Evolutionary conservation across 495 filamentous ascomycete genomes (phyloP).

Genomic region (Sabuloglossum arenarium): DNA sequence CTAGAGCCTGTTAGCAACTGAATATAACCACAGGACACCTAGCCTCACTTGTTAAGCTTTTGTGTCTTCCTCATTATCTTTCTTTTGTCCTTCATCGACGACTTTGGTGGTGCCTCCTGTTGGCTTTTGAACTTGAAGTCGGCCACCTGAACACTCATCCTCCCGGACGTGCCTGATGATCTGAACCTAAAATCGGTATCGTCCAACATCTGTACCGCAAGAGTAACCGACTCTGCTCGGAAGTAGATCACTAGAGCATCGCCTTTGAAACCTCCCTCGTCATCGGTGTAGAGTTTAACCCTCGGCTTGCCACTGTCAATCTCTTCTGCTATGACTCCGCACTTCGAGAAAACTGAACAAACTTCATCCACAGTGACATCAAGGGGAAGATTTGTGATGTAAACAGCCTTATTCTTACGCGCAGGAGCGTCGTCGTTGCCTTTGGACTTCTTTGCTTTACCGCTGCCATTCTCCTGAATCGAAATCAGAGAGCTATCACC

Average conservation of each 20-base stretch:
- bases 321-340: conserved; percentile 84
- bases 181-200: conserved; percentile 67
- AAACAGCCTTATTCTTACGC: conserved; percentile 61
- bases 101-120: conserved; percentile 32
- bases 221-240: conserved; percentile 69
- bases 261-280: conserved; percentile 70
- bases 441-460: conserved; percentile 29
- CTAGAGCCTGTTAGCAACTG: conserved; percentile 17
- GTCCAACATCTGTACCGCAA: conserved; percentile 82
- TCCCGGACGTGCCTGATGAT: conserved; percentile 26
- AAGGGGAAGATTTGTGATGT: conserved; percentile 63
- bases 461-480: conserved; percentile 2
- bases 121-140: conserved; percentile 75
- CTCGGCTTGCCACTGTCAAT: conserved; percentile 68
- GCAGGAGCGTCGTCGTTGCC: conserved; percentile 32
- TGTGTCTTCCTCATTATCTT: conserved; percentile 82
- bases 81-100: conserved; percentile 36
- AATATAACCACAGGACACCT: background rate
- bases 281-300: conserved; percentile 83
- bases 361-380: conserved; percentile 67
- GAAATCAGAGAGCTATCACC: background rate
- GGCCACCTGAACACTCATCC: conserved; percentile 66
- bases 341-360: conserved; percentile 61
- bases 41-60: conserved; percentile 45
- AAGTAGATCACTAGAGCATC: conserved; percentile 89